phyloP scores from a whole-genome alignment of 441 rosid genomes.

The Eugenia klotzschiana region DNA sequence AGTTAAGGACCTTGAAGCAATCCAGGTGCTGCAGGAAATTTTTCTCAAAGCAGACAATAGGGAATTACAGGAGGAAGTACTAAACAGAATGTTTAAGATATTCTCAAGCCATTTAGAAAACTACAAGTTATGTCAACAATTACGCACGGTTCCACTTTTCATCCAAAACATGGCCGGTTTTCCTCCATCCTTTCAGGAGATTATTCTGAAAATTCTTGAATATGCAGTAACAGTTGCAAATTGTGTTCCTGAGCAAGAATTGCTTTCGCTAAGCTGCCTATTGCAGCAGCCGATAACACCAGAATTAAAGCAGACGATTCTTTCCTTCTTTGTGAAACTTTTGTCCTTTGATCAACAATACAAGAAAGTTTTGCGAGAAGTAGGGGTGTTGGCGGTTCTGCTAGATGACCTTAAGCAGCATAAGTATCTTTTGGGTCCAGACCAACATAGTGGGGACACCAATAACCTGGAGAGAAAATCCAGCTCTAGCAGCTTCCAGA shows the following conservation, averaged over 20 bases:
- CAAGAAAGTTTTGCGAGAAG: conserved; percentile 96
- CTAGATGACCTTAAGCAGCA: conserved; percentile 96
- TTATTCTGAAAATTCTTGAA: conserved; percentile 94
- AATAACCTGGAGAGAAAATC: conserved; percentile 53
- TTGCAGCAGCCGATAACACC: conserved; percentile 92
- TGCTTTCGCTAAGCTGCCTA: conserved; percentile 96
- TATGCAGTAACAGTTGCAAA: conserved; percentile 99
- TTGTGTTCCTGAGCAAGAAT: conserved; percentile 98
- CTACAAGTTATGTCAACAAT: conserved; percentile 80
- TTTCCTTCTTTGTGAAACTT: conserved; percentile 91
- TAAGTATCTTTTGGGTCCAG: conserved; percentile 77
- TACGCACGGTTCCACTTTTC: conserved; percentile 91
- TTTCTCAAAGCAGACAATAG: conserved; percentile 84
- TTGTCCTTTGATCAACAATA: conserved; percentile 97
- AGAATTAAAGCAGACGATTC: conserved; percentile 82
- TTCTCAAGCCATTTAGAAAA: conserved; percentile 98
- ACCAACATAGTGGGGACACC: conserved; percentile 30
- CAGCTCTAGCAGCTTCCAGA: conserved; percentile 76
- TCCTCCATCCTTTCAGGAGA: conserved; percentile 86
- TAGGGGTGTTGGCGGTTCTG: conserved; percentile 91
- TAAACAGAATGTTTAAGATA: conserved; percentile 95
- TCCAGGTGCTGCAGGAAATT: conserved; percentile 96
- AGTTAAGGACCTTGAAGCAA: conserved; percentile 99
- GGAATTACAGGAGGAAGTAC: conserved; percentile 92
- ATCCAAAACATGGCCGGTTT: conserved; percentile 96